phyloP scores from a whole-genome alignment of 495 filamentous ascomycete species.

The Xylaria acuta region DNA sequence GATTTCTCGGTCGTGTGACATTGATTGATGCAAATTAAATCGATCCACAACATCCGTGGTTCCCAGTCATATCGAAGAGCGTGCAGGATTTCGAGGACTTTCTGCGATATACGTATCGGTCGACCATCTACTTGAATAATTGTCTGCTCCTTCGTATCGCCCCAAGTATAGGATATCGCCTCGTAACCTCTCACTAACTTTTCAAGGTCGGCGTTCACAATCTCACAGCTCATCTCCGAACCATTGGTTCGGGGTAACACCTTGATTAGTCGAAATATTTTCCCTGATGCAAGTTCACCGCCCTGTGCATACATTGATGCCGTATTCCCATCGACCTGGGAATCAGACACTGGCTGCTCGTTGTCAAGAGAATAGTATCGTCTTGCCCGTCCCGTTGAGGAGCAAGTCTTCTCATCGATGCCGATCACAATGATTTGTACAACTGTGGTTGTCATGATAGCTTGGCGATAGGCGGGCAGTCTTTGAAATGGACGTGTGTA shows the following conservation, averaged over 20 bases:
- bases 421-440: neutral
- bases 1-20: conserved; percentile 36
- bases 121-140: conserved; percentile 11
- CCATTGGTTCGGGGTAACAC: conserved; percentile 21
- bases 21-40: conserved; percentile 51
- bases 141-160: conserved; percentile 24
- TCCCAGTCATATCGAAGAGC: conserved; percentile 14
- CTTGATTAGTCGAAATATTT: conserved; percentile 26
- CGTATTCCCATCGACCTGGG: conserved; percentile 16
- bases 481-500: neutral
- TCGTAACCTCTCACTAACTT: conserved; percentile 20
- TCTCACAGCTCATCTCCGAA: conserved; percentile 24
- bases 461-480: conserved; percentile 6
- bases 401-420: neutral
- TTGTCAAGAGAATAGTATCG: neutral
- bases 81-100: conserved; percentile 13
- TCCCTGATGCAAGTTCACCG: conserved; percentile 21
- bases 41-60: conserved; percentile 38
- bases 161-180: conserved; percentile 41
- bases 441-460: neutral
- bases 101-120: conserved; percentile 13
- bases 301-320: conserved; percentile 9
- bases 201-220: conserved; percentile 26
- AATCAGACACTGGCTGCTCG: neutral
- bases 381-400: neutral